Evolutionary conservation across 2,329 filamentous ascomycete genomes (phyloP).

Genomic region (Phaeosphaeria sp.): DNA sequence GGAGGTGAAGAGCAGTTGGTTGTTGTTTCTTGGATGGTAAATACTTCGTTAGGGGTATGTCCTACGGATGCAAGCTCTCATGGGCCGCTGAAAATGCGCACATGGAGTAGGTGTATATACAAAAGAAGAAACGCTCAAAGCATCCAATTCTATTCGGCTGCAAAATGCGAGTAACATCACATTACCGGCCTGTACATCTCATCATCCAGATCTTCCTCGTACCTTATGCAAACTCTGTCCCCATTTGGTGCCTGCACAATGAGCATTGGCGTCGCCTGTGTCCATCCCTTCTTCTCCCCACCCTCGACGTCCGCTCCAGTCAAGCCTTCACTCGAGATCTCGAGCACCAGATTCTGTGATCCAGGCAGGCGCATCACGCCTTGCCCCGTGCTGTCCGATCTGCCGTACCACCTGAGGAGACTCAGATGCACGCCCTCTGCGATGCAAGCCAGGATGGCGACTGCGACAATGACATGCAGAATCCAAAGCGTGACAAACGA

Average conservation of each 20-base stretch:
- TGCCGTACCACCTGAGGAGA: conserved; percentile 23
- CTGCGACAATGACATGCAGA: conserved; percentile 34
- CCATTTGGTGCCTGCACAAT: conserved; percentile 21
- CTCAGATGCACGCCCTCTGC: conserved; percentile 32
- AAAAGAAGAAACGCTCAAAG: conserved; percentile 2
- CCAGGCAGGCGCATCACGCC: conserved; percentile 26
- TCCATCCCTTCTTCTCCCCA: conserved; percentile 16
- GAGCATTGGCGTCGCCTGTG: conserved; percentile 19
- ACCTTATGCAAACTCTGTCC: conserved; percentile 30
- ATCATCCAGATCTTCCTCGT: conserved; percentile 41
- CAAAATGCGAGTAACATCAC: conserved; percentile 24
- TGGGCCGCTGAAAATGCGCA: conserved; percentile 24
- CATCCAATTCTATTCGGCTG: conserved; percentile 8
- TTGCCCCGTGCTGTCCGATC: neutral
- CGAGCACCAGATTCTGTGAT: conserved; percentile 27
- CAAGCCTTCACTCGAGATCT: conserved; percentile 17
- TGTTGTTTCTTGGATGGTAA: conserved; percentile 7
- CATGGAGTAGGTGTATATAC: conserved; percentile 13
- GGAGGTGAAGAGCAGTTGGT: neutral
- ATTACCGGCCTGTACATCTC: conserved; percentile 42
- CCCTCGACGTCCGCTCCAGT: conserved; percentile 31
- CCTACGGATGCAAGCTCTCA: conserved; percentile 6
- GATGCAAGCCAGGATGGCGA: conserved; percentile 34
- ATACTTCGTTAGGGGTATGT: conserved; percentile 20
- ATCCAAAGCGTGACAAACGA: conserved; percentile 32